Percentiles rank a stretch among this genome's conserved stretches.
These are phyloP conservation scores for Breviolum minutum DNA, from an alignment of 73 alveolate genomes.

Conservation along the genomic window DNA sequence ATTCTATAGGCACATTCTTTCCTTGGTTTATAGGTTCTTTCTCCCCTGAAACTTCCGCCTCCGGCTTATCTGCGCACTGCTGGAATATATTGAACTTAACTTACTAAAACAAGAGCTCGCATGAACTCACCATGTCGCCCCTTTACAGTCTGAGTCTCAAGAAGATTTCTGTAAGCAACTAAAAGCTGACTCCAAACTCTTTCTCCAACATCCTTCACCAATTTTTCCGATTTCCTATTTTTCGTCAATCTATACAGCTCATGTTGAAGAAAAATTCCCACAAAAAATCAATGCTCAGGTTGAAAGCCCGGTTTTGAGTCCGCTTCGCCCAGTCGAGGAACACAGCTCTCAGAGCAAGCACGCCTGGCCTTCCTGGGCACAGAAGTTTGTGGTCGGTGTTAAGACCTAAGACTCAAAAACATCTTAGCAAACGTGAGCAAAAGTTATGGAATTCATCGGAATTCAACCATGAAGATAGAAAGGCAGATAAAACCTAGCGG, in stretches of 20 bases:
- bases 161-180: neutral
- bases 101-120: no score
- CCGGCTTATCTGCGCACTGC: no score
- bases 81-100: no score
- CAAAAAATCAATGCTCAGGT: no score
- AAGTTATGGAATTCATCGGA: neutral
- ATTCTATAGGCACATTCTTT: no score
- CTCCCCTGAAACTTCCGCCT: no score
- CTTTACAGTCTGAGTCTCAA: neutral
- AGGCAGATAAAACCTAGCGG: neutral
- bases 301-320: no score
- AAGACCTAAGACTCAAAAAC: no score
- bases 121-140: no score
- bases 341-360: slow-evolving; percentile 25
- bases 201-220: neutral
- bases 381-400: neutral
- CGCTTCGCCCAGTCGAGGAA: neutral
- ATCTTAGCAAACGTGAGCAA: neutral
- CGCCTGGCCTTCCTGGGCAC: slow-evolving; percentile 6
- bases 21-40: no score
- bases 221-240: neutral
- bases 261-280: neutral
- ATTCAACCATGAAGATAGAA: neutral
- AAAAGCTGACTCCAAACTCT: neutral
- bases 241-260: neutral